phyloP scores from a whole-genome alignment of 768 basidiomycete species.

The Suillus ampliporus region DNA sequence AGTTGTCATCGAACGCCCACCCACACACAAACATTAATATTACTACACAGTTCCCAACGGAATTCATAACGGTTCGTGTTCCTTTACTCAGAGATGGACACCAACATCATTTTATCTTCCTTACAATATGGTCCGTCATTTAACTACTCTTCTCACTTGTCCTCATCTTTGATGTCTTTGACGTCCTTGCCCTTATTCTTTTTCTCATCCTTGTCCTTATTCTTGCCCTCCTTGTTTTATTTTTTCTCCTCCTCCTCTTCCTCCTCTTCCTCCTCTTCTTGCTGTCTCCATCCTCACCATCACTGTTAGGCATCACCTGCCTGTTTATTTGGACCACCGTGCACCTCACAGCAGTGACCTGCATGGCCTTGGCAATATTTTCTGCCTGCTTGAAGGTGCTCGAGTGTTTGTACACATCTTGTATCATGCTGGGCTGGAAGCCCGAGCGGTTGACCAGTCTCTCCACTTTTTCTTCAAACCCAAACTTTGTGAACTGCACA shows the following conservation, averaged over 20 bases:
- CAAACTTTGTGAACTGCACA: not conserved
- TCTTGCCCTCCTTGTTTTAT: not conserved
- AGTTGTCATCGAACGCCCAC: not conserved
- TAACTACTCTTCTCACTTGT: not conserved
- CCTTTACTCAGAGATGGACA: not conserved
- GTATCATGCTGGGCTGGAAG: not conserved
- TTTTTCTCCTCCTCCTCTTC: not conserved
- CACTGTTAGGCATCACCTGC: not conserved
- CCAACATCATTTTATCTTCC: constrained; percentile 87
- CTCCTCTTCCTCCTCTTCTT: not conserved
- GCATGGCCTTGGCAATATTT: not conserved
- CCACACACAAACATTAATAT: not conserved
- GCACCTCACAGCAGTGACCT: not conserved
- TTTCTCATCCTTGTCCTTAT: too few relatives aligned
- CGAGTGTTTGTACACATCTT: not conserved
- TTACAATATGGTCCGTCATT: constrained; percentile 38
- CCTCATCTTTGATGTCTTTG: not conserved
- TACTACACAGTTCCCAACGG: not conserved
- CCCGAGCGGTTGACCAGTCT: not conserved
- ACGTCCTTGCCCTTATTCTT: not conserved
- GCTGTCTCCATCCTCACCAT: not conserved
- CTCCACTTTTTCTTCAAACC: not conserved
- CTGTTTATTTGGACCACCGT: not conserved
- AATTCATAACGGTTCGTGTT: not conserved
- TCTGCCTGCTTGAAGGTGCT: not conserved